phyloP scores from a whole-genome alignment of 495 filamentous ascomycete species.

The Saxispiralis lemnorum region DNA sequence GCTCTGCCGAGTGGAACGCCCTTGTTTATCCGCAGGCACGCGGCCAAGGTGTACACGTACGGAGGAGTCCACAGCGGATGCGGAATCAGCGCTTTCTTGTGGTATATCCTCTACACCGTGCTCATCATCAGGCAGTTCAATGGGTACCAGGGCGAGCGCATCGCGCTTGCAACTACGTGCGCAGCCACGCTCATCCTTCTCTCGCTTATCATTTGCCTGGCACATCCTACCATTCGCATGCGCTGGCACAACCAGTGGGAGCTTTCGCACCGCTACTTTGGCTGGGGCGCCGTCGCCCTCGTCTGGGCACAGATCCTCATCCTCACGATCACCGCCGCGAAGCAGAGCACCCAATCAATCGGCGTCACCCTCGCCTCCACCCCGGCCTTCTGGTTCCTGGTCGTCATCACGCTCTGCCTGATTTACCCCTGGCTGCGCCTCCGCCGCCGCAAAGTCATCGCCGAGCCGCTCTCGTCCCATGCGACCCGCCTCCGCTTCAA shows the following conservation, averaged over 20 bases:
- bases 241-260: conserved; percentile 49
- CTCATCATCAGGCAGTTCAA: conserved; percentile 8
- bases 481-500: conserved; percentile 55
- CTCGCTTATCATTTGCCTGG: conserved; percentile 23
- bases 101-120: conserved; percentile 17
- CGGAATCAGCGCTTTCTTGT: conserved; percentile 16
- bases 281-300: conserved; percentile 42
- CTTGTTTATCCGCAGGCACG: conserved; percentile 9
- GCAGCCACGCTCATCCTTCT: conserved; percentile 18
- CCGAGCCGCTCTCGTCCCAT: conserved; percentile 50
- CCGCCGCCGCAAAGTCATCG: conserved; percentile 38
- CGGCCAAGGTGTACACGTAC: conserved; percentile 20
- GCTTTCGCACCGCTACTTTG: conserved; percentile 45
- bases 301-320: conserved; percentile 37
- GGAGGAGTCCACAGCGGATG: conserved; percentile 19
- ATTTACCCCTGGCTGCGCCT: conserved; percentile 53
- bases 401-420: conserved; percentile 39
- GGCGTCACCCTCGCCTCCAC: conserved; percentile 31
- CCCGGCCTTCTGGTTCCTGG: conserved; percentile 53
- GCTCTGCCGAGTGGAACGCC: conserved; percentile 12
- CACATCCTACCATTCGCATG: conserved; percentile 34
- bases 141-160: not conserved
- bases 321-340: conserved; percentile 20
- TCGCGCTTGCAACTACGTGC: conserved; percentile 1
- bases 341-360: conserved; percentile 18